Evolutionary conservation across 306 rosid genomes (phyloP).

Genomic region (Hippophae tibetana): DNA sequence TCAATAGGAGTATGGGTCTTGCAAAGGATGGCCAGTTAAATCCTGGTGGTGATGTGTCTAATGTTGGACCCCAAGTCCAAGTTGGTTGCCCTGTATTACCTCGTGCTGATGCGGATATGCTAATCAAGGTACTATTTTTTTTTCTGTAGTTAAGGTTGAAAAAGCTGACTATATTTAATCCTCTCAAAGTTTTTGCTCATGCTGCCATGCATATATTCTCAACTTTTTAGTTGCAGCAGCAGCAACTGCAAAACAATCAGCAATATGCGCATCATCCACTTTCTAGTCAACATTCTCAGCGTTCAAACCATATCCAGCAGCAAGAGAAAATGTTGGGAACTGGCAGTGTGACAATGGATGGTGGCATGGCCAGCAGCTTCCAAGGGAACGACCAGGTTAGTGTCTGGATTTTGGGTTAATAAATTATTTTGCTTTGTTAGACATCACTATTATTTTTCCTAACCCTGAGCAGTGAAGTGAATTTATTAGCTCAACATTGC

Average conservation of each 20-base stretch:
- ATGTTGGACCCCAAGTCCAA: conserved; percentile 34
- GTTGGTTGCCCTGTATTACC: conserved; percentile 40
- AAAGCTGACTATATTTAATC: conserved; percentile 9
- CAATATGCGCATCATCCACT: conserved; percentile 35
- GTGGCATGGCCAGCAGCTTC: conserved; percentile 32
- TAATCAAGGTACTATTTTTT: conserved; percentile 33
- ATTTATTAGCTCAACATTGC: too few relatives aligned
- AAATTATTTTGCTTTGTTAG: background rate
- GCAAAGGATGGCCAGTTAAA: conserved; percentile 38
- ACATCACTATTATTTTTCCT: background rate
- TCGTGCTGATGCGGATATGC: conserved; percentile 32
- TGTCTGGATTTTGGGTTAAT: conserved; percentile 4
- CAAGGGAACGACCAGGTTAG: conserved; percentile 58
- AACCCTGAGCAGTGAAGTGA: too few relatives aligned
- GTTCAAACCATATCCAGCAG: conserved; percentile 37
- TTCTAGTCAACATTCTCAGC: conserved; percentile 37
- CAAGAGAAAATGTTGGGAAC: conserved; percentile 37
- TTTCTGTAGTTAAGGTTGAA: conserved; percentile 13
- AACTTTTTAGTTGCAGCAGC: conserved; percentile 25
- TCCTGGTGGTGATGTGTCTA: conserved; percentile 31
- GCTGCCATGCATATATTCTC: conserved; percentile 2
- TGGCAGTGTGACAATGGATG: conserved; percentile 26
- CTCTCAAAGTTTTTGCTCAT: conserved; percentile 8
- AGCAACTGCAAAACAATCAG: conserved; percentile 35
- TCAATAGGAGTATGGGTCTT: conserved; percentile 31